phyloP scores from a whole-genome alignment of 2,329 filamentous ascomycete species.

The Orbilia ellipsospora region DNA sequence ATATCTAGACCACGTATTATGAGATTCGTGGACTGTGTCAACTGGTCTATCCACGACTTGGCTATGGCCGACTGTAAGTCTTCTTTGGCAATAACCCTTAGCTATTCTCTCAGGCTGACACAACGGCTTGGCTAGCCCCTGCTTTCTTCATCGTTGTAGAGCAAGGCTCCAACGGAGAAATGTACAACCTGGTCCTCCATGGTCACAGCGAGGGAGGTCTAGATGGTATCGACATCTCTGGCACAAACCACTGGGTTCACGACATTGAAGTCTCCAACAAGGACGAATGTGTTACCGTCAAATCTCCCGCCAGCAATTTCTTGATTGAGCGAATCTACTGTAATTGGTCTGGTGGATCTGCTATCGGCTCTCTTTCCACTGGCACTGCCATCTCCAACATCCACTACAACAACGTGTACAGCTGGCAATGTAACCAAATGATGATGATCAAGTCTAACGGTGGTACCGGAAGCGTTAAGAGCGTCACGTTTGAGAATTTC shows the following conservation, averaged over 20 bases:
- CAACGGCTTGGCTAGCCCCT: constrained; percentile 32
- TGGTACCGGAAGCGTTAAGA: constrained; percentile 44
- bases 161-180: constrained; percentile 51
- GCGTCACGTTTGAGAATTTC: constrained; percentile 53
- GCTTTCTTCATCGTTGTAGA: constrained; percentile 56
- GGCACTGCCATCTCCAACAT: constrained; percentile 55
- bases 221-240: constrained; percentile 56
- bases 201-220: constrained; percentile 56
- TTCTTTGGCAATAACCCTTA: no score
- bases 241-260: constrained; percentile 56
- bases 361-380: constrained; percentile 53
- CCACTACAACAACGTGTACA: constrained; percentile 55
- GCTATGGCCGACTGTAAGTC: constrained; percentile 29
- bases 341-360: constrained; percentile 56
- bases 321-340: constrained; percentile 57
- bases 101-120: neutral
- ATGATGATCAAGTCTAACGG: constrained; percentile 56
- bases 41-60: constrained; percentile 55
- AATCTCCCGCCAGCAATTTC: constrained; percentile 56
- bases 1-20: constrained; percentile 5
- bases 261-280: constrained; percentile 57
- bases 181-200: constrained; percentile 56
- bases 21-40: constrained; percentile 47
- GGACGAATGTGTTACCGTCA: constrained; percentile 57
- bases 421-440: constrained; percentile 56